phyloP scores from a whole-genome alignment of 306 rosid genomes.

The Gastrolobium bilobum region DNA sequence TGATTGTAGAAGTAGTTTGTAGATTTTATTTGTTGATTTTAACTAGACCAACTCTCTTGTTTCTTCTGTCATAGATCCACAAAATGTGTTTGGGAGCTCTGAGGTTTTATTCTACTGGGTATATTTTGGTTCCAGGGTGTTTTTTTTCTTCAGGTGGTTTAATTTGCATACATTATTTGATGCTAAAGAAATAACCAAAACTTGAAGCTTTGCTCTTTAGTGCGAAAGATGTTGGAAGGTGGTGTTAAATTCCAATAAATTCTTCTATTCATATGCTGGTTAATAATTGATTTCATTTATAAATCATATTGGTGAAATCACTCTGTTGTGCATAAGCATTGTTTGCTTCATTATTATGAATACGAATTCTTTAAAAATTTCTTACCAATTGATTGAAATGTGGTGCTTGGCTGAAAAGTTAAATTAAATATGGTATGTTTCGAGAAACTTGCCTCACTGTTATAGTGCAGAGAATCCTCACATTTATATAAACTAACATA shows the following conservation, averaged over 20 bases:
- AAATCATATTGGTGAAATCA: no score
- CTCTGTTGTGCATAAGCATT: no score
- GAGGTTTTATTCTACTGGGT: slow-evolving; percentile 23
- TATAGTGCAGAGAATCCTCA: no score
- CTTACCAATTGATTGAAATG: no score
- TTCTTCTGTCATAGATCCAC: not conserved
- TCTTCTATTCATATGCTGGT: no score
- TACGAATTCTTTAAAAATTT: no score
- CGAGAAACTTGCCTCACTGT: no score
- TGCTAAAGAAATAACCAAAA: slow-evolving; percentile 62
- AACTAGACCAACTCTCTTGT: not conserved
- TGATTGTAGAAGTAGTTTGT: not conserved
- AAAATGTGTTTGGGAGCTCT: not conserved
- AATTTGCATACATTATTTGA: slow-evolving; percentile 43
- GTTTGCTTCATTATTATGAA: no score
- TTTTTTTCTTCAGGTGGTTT: slow-evolving; percentile 41
- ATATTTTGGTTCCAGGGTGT: slow-evolving; percentile 46
- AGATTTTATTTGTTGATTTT: not conserved
- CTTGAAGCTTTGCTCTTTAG: slow-evolving; percentile 46
- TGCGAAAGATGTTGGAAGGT: slow-evolving; percentile 77
- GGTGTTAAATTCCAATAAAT: slow-evolving; percentile 59
- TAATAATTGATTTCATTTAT: no score
- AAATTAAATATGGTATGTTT: no score
- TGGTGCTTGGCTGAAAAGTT: no score
- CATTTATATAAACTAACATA: no score